Conservation (phyloP, 106 monocot genomes). For the Allium sativum region DNA sequence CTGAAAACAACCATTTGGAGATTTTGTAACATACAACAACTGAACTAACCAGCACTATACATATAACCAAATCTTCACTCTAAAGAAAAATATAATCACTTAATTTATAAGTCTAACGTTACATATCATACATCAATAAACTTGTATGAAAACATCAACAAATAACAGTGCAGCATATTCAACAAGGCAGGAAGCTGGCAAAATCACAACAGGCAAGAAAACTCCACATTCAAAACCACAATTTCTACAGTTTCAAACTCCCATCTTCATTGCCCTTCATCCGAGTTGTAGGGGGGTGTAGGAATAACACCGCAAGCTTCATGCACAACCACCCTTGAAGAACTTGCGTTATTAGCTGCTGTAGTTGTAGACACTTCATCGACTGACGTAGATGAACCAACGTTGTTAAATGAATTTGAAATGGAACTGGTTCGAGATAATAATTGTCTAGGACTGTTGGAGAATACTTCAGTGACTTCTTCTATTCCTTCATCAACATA, state of each 20-base stretch:
- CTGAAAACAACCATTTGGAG: too few relatives aligned
- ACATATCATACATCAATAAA: neutral
- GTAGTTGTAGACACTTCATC: neutral
- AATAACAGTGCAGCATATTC: slow-evolving; percentile 3
- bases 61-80: too few relatives aligned
- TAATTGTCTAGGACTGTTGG: slow-evolving; percentile 1
- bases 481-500: slow-evolving; percentile 49
- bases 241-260: neutral
- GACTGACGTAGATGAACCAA: neutral
- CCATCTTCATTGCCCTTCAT: neutral
- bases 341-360: neutral
- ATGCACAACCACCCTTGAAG: slow-evolving; percentile 15
- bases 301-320: slow-evolving; percentile 42
- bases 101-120: too few relatives aligned
- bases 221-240: neutral
- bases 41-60: too few relatives aligned
- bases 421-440: neutral
- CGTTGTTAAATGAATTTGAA: neutral
- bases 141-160: neutral
- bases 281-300: slow-evolving; percentile 14
- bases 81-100: too few relatives aligned
- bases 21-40: too few relatives aligned
- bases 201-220: neutral
- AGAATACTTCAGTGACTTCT: slow-evolving; percentile 40
- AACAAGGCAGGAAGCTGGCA: neutral